Evolutionary conservation across 2,329 filamentous ascomycete species (phyloP).

Genomic region (Talaromyces sp.): DNA sequence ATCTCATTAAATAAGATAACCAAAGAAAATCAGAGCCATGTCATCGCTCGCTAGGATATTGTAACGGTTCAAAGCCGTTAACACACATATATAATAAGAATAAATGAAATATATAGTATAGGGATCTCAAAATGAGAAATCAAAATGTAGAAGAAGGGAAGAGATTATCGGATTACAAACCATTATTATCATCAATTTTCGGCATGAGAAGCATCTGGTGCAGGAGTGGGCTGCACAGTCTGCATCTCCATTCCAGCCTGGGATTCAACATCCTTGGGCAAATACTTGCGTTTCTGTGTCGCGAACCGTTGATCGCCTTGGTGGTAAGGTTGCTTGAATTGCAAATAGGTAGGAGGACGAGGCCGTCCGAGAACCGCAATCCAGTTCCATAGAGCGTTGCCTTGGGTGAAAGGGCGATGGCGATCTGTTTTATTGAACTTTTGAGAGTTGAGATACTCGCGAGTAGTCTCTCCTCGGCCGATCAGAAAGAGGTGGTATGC

Average conservation of each 20-base stretch:
- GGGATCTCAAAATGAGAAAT: background rate
- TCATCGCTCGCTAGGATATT: background rate
- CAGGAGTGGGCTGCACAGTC: conserved; percentile 39
- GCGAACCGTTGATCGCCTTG: conserved; percentile 83
- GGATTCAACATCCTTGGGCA: conserved; percentile 45
- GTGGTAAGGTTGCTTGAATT: conserved; percentile 73
- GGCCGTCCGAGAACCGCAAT: conserved; percentile 76
- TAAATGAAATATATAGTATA: background rate
- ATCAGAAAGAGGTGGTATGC: conserved; percentile 90
- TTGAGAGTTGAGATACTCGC: conserved; percentile 92
- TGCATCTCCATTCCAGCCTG: conserved; percentile 70
- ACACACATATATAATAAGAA: conserved; percentile 1
- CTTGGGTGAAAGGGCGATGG: conserved; percentile 84
- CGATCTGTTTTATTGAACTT: conserved; percentile 92
- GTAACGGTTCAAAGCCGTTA: background rate
- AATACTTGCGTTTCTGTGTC: conserved; percentile 50
- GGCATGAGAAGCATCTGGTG: background rate
- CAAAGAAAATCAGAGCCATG: background rate
- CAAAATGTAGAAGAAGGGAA: conserved; percentile 14
- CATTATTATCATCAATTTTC: conserved; percentile 7
- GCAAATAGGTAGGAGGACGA: conserved; percentile 80
- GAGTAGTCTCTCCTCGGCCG: conserved; percentile 85
- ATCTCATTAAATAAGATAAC: background rate
- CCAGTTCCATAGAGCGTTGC: conserved; percentile 71
- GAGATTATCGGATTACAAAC: conserved; percentile 1